Conservation (phyloP, 305 asterid genomes). For the Ajuga reptans region DNA sequence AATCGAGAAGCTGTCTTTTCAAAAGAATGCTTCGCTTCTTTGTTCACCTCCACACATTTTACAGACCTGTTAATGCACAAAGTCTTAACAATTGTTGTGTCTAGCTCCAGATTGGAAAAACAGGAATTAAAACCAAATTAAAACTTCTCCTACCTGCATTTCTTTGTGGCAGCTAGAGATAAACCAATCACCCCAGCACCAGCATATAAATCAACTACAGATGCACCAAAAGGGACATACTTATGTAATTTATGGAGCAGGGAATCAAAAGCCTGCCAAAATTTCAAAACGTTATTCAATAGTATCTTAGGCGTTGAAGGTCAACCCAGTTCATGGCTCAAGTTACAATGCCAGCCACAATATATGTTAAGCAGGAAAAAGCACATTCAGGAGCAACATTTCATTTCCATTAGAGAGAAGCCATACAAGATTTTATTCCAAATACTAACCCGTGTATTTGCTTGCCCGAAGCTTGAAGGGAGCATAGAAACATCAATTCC, state of each 20-base stretch:
- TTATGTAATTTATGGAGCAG: slow-evolving; percentile 67
- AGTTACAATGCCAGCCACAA: slow-evolving; percentile 5
- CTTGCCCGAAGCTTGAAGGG: slow-evolving; percentile 92
- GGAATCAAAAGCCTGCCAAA: slow-evolving; percentile 76
- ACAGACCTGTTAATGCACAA: slow-evolving; percentile 49
- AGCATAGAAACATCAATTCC: slow-evolving; percentile 77
- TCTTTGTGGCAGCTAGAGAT: slow-evolving; percentile 71
- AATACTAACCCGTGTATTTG: slow-evolving; percentile 69
- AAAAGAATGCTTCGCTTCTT: slow-evolving; percentile 72
- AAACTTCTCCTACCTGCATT: slow-evolving; percentile 52
- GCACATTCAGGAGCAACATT: background rate
- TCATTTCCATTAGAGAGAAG: slow-evolving; percentile 14
- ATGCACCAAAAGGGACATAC: slow-evolving; percentile 73
- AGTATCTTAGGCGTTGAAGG: background rate
- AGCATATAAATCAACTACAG: slow-evolving; percentile 86
- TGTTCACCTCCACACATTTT: slow-evolving; percentile 86
- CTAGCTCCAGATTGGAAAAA: slow-evolving; percentile 11
- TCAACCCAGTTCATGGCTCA: background rate
- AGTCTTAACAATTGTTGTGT: background rate
- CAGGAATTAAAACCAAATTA: background rate
- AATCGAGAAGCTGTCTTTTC: slow-evolving; percentile 80
- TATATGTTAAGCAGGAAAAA: slow-evolving; percentile 2
- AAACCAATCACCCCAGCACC: slow-evolving; percentile 95
- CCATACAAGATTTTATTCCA: slow-evolving; percentile 9
- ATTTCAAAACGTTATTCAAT: slow-evolving; percentile 3